Evolutionary conservation across 2,329 filamentous ascomycete species (phyloP), one percentile per base, ranked within the genome.

Genomic region (Aureobasidium uvarum): DNA sequence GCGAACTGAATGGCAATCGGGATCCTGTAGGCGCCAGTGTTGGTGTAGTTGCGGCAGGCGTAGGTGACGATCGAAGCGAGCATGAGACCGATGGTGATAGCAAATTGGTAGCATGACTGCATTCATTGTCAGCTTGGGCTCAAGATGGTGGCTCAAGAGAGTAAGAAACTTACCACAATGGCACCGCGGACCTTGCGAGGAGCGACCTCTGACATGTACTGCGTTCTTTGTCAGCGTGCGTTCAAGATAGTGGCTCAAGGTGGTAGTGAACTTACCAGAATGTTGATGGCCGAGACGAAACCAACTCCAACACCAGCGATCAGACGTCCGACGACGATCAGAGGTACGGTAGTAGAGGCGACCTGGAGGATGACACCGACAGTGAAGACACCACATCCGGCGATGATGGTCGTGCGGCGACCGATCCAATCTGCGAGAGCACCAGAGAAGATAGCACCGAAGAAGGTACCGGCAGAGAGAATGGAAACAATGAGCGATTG

Each of bases 1-100:
- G 87, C 77, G 77, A 92, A 90, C 80, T 96, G 92, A 39, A 96
- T 81, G 41, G 79, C 85, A 71, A 96, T 92, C 62, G 91, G 89
- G 66, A 96, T 91, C 68, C 91, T 88, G 81, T 92, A 95, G 2
- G 88, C 86, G 66, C 84, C 84, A 3, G 85, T 86, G 75, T 89
- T 84, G 10, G 71, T 73, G 66, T 83, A 82, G 68, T 86, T 72
- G 76, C 91, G 78, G 62, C 88, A 91, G 51, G 78, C 87, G 74
- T 95, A 92, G 75, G 88, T 86, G 70, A 96, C 86, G 70, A 86
- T 86, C 3, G 89, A 85, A 23, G 90, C 90, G 67, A 94, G 78
- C 75, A 95, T 83, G 69, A 95, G 80, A 76, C 91, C 91, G 69
- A 93, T 84, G 65, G 90, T 93, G 75, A 94, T 88, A 74, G 88